A percentile compares a stretch with the other conserved stretches of the same genome.
Conservation (phyloP, 306 rosid species). For the Gastrolobium bilobum region DNA sequence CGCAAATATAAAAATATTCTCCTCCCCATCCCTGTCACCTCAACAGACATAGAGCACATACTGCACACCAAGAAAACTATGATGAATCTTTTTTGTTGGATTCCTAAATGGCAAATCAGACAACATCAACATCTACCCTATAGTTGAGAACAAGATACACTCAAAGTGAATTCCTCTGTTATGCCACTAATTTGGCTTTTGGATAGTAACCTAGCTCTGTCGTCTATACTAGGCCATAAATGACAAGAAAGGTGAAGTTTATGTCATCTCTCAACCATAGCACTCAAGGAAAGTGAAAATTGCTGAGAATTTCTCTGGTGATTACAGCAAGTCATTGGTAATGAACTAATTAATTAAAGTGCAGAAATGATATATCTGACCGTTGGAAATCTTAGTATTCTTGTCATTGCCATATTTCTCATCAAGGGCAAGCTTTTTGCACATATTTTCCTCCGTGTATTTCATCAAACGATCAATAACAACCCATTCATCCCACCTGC, state of each 20-base stretch:
- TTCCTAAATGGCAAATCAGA: background rate
- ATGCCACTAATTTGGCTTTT: constrained; percentile 8
- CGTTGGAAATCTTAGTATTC: constrained; percentile 51
- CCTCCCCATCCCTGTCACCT: background rate
- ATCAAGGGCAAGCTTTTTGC: constrained; percentile 49
- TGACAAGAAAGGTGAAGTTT: background rate
- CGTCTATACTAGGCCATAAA: background rate
- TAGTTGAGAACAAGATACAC: background rate
- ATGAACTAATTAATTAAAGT: constrained; percentile 18
- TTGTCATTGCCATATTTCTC: constrained; percentile 59
- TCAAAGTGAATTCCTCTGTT: background rate
- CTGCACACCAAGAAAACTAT: constrained; percentile 28
- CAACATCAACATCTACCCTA: constrained; percentile 29
- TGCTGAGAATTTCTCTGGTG: background rate
- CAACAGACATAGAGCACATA: constrained; percentile 24
- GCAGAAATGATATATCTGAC: constrained; percentile 53
- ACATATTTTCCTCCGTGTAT: constrained; percentile 67
- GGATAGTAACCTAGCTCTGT: constrained; percentile 15
- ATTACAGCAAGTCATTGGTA: background rate
- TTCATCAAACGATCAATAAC: constrained; percentile 72
- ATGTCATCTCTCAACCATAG: background rate
- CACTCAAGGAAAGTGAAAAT: constrained; percentile 24
- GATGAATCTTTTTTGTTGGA: constrained; percentile 5
- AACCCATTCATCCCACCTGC: constrained; percentile 98
- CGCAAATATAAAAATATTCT: background rate